Percentiles rank a stretch among this genome's conserved stretches.
Conservation (phyloP, 2,329 filamentous ascomycete genomes). For the Fusarium caatingaense region DNA sequence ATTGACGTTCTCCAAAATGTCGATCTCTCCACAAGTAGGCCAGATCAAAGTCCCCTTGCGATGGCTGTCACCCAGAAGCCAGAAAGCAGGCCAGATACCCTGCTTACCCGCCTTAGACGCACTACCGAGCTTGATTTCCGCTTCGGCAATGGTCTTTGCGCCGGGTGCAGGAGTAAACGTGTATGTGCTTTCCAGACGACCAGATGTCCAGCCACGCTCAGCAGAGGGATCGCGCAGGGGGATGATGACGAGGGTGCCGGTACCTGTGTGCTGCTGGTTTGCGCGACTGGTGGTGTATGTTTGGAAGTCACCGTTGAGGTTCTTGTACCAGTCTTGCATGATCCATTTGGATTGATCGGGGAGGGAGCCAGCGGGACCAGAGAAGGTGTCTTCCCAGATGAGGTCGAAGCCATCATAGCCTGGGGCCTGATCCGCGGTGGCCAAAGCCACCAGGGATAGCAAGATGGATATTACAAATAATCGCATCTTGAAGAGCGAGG, state of each 20-base stretch:
- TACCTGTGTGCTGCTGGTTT: constrained; percentile 63
- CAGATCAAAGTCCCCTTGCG: constrained; percentile 36
- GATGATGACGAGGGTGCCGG: constrained; percentile 60
- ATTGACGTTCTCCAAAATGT: constrained; percentile 40
- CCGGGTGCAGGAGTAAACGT: constrained; percentile 57
- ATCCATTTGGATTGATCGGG: constrained; percentile 58
- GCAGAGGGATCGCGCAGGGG: constrained; percentile 52
- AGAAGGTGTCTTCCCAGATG: constrained; percentile 60
- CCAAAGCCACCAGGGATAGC: not conserved
- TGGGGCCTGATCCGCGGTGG: constrained; percentile 44
- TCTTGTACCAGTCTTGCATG: constrained; percentile 30
- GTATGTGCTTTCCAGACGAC: constrained; percentile 60
- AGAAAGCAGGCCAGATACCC: constrained; percentile 53
- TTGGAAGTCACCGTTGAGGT: constrained; percentile 26
- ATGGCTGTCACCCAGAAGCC: constrained; percentile 41
- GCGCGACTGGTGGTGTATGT: constrained; percentile 42
- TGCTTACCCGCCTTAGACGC: constrained; percentile 50
- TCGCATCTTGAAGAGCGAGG: not conserved
- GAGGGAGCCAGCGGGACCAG: constrained; percentile 51
- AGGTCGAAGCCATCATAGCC: constrained; percentile 53
- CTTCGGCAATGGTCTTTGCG: constrained; percentile 55
- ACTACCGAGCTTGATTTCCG: constrained; percentile 52
- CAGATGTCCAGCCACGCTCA: constrained; percentile 59
- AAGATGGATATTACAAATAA: not conserved
- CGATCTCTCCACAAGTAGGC: constrained; percentile 40